phyloP scores from a whole-genome alignment of 768 basidiomycete genomes.

The Collybia sordida region DNA sequence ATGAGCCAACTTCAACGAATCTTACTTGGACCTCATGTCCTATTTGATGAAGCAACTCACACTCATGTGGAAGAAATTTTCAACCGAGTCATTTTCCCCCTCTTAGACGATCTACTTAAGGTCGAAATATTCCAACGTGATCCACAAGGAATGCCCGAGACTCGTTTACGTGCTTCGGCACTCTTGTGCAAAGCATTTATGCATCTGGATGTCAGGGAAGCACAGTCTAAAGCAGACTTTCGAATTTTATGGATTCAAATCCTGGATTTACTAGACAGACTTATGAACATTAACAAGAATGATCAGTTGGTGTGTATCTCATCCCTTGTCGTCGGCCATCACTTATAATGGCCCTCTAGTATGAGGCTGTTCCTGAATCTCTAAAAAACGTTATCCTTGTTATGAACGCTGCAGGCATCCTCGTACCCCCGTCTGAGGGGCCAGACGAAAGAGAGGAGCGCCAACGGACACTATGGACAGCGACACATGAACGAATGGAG shows the following conservation, averaged over 20 bases:
- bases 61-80: conserved; percentile 79
- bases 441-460: conserved; percentile 53
- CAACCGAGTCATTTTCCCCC: conserved; percentile 85
- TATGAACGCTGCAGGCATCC: conserved; percentile 86
- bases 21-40: conserved; percentile 73
- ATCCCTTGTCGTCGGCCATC: neutral
- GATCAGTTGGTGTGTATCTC: conserved; percentile 76
- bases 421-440: conserved; percentile 62
- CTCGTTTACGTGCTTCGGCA: conserved; percentile 83
- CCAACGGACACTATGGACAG: conserved; percentile 77
- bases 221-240: conserved; percentile 57
- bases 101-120: conserved; percentile 88
- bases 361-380: conserved; percentile 94
- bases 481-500: conserved; percentile 85
- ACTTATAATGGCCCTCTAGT: conserved; percentile 42
- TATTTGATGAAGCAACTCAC: conserved; percentile 57
- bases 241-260: conserved; percentile 85
- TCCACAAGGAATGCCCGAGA: conserved; percentile 88
- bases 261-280: conserved; percentile 81
- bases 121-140: conserved; percentile 79
- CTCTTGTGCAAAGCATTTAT: conserved; percentile 94
- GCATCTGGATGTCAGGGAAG: conserved; percentile 83
- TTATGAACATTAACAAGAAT: conserved; percentile 83
- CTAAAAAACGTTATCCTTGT: conserved; percentile 96
- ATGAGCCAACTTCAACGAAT: conserved; percentile 82